Base-by-base conservation (phyloP, 345 rosid genomes). In the Anacardium occidentale region DNA sequence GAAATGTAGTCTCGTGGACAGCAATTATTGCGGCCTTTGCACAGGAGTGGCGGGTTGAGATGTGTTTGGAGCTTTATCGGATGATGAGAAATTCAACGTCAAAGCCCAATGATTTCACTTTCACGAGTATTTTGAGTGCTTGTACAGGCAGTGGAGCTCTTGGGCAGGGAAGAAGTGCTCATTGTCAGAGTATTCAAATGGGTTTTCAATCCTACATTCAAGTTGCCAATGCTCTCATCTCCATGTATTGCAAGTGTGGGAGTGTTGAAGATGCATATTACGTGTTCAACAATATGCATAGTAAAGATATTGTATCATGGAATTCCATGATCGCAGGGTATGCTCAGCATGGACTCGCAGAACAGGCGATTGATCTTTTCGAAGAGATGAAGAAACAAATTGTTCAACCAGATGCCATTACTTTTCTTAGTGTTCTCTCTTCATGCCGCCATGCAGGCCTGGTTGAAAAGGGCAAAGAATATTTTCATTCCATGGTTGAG, bases 261-360 rank as follows among this genome's bases (percentile, higher is more conserved):
- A 83, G 74, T 54, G 64, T 87, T 66, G 86, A 83, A 1, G 90
- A 85, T 44, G 92, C 94, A 4, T 44, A 78, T 0, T 51, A 50
- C 70, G 66, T 92, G 42, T 94, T 90, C 66, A 76, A 83, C 13
- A 74, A 55, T 61, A 83, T 81, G 76, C 7, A 9, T 8, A 62
- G n/a, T 14, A 88, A 75, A 80, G 98, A 94, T 66, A 78, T 81
- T 0, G 88, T 94, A 45, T 90, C 98, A 0, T 94, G 99, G 99
- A 94, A 94, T 80, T 92, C 98, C 0, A 92, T 94, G 96, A 90
- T 94, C 57, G 90, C 89, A 40, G 99, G 98, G n/a, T 88, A 83
- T 75, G 92, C 96, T 8, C 98, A 87, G 75, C 85, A 88, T 50
- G 99, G 98, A 2, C 82, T 88, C 66, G 96, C 88, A 13, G 26